Conservation (phyloP, 2,329 filamentous ascomycete species). For the Akanthomyces muscarius region DNA sequence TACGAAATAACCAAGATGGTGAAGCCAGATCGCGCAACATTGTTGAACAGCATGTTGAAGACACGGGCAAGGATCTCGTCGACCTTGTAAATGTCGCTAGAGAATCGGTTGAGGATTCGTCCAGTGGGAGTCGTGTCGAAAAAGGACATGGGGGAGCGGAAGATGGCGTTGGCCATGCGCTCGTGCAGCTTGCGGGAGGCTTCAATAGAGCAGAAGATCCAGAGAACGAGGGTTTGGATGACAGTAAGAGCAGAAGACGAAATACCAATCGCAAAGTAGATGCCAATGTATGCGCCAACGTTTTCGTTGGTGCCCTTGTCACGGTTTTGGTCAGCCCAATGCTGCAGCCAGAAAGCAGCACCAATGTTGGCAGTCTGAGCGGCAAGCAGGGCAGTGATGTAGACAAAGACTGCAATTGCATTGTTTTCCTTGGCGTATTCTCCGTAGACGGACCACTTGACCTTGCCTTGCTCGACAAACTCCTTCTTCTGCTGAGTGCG, state of each 20-base stretch:
- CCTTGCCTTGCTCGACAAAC: slow-evolving; percentile 88
- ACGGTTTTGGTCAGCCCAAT: slow-evolving; percentile 82
- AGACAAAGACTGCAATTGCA: slow-evolving; percentile 74
- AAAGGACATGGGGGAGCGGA: slow-evolving; percentile 97
- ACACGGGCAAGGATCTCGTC: slow-evolving; percentile 93
- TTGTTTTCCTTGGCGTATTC: slow-evolving; percentile 97
- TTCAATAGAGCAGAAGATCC: slow-evolving; percentile 99
- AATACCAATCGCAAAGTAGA: slow-evolving; percentile 93
- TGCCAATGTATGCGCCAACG: slow-evolving; percentile 84
- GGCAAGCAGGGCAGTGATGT: slow-evolving; percentile 70
- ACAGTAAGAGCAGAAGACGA: slow-evolving; percentile 82
- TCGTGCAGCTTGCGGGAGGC: slow-evolving; percentile 96
- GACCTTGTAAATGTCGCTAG: slow-evolving; percentile 75
- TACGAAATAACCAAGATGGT: slow-evolving; percentile 82
- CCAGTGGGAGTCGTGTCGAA: slow-evolving; percentile 96
- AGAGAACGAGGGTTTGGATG: slow-evolving; percentile 87
- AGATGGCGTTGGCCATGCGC: slow-evolving; percentile 94
- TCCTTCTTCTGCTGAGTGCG: slow-evolving; percentile 87
- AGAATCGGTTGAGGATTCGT: slow-evolving; percentile 95
- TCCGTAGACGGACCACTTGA: slow-evolving; percentile 88
- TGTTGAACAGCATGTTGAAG: slow-evolving; percentile 94
- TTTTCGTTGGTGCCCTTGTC: slow-evolving; percentile 63
- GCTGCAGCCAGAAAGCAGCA: slow-evolving; percentile 88
- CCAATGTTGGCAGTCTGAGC: slow-evolving; percentile 80
- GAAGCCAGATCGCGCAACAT: slow-evolving; percentile 70